Evolutionary conservation across 805 yeast genomes (phyloP).

Genomic region (Starmerella lactis-condensi): DNA sequence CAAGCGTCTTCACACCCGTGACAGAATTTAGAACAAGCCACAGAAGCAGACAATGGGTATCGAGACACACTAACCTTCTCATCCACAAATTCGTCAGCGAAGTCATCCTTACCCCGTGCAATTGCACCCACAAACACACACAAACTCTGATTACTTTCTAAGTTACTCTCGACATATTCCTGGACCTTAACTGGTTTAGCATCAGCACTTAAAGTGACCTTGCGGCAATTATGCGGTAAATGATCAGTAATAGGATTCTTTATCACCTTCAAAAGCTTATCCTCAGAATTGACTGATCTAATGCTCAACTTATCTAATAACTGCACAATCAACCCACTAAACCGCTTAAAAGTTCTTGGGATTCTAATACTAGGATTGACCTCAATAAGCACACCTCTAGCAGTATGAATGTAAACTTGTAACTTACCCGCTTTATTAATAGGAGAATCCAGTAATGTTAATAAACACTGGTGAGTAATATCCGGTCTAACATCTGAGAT

Average conservation of each 20-base stretch:
- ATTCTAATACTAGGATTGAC: slow-evolving; percentile 93
- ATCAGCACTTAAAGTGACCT: slow-evolving; percentile 79
- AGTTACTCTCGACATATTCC: slow-evolving; percentile 51
- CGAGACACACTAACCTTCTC: slow-evolving; percentile 92
- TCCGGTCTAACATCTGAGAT: slow-evolving; percentile 98
- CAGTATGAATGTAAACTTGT: slow-evolving; percentile 92
- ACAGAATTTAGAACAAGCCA: slow-evolving; percentile 94
- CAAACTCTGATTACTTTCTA: slow-evolving; percentile 78
- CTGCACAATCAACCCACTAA: slow-evolving; percentile 96
- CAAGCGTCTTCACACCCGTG: slow-evolving; percentile 98
- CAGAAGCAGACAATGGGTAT: slow-evolving; percentile 90
- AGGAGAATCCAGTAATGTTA: slow-evolving; percentile 91
- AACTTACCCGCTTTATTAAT: slow-evolving; percentile 92
- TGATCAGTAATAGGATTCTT: slow-evolving; percentile 96
- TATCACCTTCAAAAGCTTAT: slow-evolving; percentile 78
- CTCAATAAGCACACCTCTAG: slow-evolving; percentile 83
- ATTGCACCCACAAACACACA: slow-evolving; percentile 98
- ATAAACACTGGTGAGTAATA: slow-evolving; percentile 90
- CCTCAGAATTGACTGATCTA: slow-evolving; percentile 88
- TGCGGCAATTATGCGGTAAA: slow-evolving; percentile 87
- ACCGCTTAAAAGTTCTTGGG: slow-evolving; percentile 95
- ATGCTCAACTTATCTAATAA: slow-evolving; percentile 79
- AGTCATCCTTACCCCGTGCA: slow-evolving; percentile 95
- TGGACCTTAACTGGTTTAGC: slow-evolving; percentile 76
- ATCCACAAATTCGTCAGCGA: slow-evolving; percentile 93